phyloP scores from a whole-genome alignment of 2,329 filamentous ascomycete species.

The Penicillium sp. region DNA sequence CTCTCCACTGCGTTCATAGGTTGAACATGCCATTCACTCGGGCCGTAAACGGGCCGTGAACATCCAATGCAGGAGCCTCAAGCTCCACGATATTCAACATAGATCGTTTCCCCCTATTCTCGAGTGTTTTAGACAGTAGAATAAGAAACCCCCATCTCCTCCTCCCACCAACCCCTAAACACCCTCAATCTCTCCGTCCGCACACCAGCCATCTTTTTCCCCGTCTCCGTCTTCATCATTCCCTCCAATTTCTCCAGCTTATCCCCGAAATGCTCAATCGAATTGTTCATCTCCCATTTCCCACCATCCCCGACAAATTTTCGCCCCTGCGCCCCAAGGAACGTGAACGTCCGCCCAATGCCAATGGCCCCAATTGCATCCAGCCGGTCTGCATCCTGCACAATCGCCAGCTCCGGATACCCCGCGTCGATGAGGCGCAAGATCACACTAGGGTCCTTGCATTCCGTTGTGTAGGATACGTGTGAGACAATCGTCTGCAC shows the following conservation, averaged over 20 bases:
- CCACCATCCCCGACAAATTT: conserved; percentile 24
- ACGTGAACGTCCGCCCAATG: conserved; percentile 75
- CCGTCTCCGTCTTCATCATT: conserved; percentile 60
- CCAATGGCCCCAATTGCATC: conserved; percentile 88
- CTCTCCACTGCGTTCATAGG: background rate
- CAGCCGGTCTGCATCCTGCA: conserved; percentile 90
- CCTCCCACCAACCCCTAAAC: conserved; percentile 56
- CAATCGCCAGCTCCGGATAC: conserved; percentile 74
- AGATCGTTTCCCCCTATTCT: background rate
- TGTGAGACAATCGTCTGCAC: conserved; percentile 72
- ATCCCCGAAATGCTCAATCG: conserved; percentile 72
- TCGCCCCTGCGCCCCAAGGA: conserved; percentile 58
- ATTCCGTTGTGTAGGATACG: conserved; percentile 76
- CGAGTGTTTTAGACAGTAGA: background rate
- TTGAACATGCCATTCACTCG: background rate
- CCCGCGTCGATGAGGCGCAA: conserved; percentile 55
- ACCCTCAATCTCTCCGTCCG: conserved; percentile 49
- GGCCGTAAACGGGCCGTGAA: background rate
- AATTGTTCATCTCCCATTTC: conserved; percentile 56
- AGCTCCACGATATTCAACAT: conserved; percentile 9
- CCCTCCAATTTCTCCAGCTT: conserved; percentile 67
- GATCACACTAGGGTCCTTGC: conserved; percentile 60
- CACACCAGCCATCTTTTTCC: conserved; percentile 49
- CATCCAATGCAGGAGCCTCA: conserved; percentile 1
- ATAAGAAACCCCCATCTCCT: conserved; percentile 39